A percentile compares a stretch with the other conserved stretches of the same genome.
These are phyloP conservation scores for Sparassis latifolia DNA, from an alignment of 1,284 basidiomycete genomes.

Conservation along the genomic window DNA sequence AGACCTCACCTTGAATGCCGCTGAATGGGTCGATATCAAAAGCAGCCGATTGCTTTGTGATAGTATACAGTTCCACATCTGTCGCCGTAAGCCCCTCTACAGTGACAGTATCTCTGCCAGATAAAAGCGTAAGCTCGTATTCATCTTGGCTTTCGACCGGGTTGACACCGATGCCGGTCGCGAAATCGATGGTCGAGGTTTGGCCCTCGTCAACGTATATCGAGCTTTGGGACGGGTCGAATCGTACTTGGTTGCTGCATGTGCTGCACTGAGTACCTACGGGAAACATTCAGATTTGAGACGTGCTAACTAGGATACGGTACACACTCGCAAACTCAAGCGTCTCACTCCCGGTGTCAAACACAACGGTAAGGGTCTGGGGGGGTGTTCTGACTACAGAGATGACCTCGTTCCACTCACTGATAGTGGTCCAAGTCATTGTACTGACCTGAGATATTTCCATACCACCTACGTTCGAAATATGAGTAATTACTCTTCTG, in stretches of 20 bases:
- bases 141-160: constrained; percentile 36
- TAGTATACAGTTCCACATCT: constrained; percentile 37
- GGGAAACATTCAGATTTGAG: neutral
- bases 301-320: too few species aligned
- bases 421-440: neutral
- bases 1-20: constrained; percentile 39
- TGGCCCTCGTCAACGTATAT: constrained; percentile 41
- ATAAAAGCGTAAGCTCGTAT: constrained; percentile 37
- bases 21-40: constrained; percentile 50
- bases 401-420: neutral
- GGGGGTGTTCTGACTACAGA: neutral
- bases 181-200: constrained; percentile 38
- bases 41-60: constrained; percentile 42
- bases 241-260: constrained; percentile 40
- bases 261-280: constrained; percentile 38
- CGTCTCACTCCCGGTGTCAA: neutral
- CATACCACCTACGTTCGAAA: neutral
- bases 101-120: constrained; percentile 38
- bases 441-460: neutral
- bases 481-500: neutral
- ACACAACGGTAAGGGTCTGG: neutral
- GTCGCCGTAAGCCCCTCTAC: constrained; percentile 37
- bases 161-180: constrained; percentile 50
- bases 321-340: neutral
- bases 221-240: constrained; percentile 40